Conservation (phyloP, 2,329 filamentous ascomycete species). For the Coniochaeta sp. region DNA sequence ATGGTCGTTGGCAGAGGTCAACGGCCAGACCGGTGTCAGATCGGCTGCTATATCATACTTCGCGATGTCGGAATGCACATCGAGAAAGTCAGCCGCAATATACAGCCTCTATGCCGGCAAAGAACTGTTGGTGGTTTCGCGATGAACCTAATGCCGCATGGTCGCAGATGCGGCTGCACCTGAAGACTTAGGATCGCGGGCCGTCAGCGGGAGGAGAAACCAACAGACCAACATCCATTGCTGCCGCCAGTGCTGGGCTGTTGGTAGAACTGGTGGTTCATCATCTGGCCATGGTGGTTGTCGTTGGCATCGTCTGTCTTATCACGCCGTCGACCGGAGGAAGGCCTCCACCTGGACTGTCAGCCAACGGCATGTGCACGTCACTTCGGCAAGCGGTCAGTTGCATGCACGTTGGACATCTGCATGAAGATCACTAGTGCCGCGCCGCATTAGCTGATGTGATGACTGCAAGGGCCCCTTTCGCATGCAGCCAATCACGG, state of each 20-base stretch:
- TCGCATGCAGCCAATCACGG: neutral
- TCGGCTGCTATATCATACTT: too few relatives aligned
- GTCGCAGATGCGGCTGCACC: neutral
- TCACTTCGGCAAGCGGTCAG: neutral
- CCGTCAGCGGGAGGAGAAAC: neutral
- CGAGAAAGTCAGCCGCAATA: neutral
- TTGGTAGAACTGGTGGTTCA: neutral
- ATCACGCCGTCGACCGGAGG: too few relatives aligned
- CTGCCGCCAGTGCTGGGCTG: neutral
- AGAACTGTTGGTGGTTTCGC: neutral
- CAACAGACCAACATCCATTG: too few relatives aligned
- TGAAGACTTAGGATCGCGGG: neutral
- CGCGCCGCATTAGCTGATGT: neutral
- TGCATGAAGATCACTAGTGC: too few relatives aligned
- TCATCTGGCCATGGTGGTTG: neutral
- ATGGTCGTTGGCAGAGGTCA: neutral
- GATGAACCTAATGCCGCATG: neutral
- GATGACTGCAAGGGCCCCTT: neutral
- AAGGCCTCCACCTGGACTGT: neutral
- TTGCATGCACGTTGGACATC: neutral
- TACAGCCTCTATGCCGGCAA: neutral
- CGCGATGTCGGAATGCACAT: neutral
- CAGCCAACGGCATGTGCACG: neutral
- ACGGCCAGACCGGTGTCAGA: neutral
- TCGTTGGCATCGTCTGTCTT: neutral